Evolutionary conservation across 495 filamentous ascomycete species (phyloP), one percentile per base, ranked within the genome.

Genomic region (Penicillium daleae): DNA sequence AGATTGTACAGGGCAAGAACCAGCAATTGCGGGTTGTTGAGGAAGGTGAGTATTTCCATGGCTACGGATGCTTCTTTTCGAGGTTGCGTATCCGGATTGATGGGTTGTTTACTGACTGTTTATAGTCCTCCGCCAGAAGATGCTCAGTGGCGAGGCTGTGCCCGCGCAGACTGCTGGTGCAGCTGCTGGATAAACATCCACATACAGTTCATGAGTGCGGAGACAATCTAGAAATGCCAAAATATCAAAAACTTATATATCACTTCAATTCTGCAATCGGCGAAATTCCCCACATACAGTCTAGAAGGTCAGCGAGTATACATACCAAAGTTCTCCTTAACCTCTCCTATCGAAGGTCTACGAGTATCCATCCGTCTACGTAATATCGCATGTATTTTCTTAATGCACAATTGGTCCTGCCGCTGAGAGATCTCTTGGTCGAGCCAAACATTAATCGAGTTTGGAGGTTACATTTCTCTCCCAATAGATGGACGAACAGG

Each of bases 21-120:
- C 85, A 88, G 54, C 97, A 93, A 76, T 77, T 97, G 67, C 83
- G 90, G 29, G 76, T 96, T 44, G 89, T 97, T 29, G 95, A 98
- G 74, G 93, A 97, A 76, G 89, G 93, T 92, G 76, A 71, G 85
- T 71, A 58, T 15, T 27, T 35, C 29, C 4, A 1, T 49, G 46
- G 21, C 24, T 24, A 17, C 24, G 12, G 3, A 44, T 21, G 46
- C 7, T 49, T 49, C 0, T 9, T 7, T 49, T n/a, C 29, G 15
- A 35, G 51, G 29, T 8, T 19, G 2, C 2, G 10, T 54, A 19
- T 3, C n/a, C 4, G 17, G 12, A 4, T 31, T 19, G 26, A 33
- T 46, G 27, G 13, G 24, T 21, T 37, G 8, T 40, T 44, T 35
- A 56, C 70, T 75, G 54, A 74, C 61, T 60, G 32, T 46, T 52